phyloP scores from a whole-genome alignment of 2,329 filamentous ascomycete species.

The Tolypocladium endophyticum region DNA sequence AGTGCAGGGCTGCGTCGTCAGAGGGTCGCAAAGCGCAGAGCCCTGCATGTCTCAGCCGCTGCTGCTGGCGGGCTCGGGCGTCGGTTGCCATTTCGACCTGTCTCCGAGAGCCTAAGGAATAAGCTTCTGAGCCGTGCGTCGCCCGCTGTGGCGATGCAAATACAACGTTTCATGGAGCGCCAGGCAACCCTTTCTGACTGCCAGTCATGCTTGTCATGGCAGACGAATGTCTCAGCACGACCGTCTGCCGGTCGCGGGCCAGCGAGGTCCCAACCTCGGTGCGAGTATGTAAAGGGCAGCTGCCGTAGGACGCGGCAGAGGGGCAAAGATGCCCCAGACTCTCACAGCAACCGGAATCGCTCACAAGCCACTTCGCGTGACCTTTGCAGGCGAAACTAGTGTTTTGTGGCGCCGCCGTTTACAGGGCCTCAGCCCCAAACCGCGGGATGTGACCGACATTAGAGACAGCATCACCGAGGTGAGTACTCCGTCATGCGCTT shows the following conservation, averaged over 20 bases:
- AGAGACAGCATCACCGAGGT: not conserved
- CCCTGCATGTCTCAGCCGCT: not conserved
- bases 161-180: constrained; percentile 10
- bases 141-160: constrained; percentile 4
- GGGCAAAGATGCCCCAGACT: not conserved
- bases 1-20: not conserved
- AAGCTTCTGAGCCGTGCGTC: not conserved
- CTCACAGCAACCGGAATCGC: not conserved
- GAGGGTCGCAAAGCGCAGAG: not conserved
- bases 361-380: not conserved
- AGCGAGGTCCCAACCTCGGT: not conserved
- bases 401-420: not conserved
- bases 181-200: not conserved
- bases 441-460: not conserved
- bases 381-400: not conserved
- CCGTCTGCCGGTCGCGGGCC: not conserved
- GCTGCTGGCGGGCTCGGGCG: not conserved
- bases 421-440: not conserved
- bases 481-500: not conserved
- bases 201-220: not conserved
- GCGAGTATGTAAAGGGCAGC: not conserved
- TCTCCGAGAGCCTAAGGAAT: not conserved
- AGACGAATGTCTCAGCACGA: not conserved
- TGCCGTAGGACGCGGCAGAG: not conserved
- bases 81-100: not conserved